phyloP scores from a whole-genome alignment of 1,284 basidiomycete genomes.

The Cystodermella granulosa region DNA sequence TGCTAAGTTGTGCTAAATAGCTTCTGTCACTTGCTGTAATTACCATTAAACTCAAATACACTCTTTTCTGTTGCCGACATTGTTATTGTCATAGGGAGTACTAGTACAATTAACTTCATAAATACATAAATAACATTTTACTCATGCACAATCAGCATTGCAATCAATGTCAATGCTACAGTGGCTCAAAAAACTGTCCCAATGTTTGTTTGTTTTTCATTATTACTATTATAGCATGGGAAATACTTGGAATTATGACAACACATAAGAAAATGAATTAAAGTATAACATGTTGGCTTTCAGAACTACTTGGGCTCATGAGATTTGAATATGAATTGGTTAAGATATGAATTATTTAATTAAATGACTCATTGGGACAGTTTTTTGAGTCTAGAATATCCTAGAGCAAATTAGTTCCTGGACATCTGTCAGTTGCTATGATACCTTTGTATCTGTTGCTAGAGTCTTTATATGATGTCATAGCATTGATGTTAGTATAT shows the following conservation, averaged over 20 bases:
- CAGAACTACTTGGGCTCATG: background rate
- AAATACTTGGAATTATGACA: background rate
- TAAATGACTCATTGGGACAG: slow-evolving; percentile 10
- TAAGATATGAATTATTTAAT: slow-evolving; percentile 3
- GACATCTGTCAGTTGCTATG: background rate
- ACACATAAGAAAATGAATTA: slow-evolving; percentile 3
- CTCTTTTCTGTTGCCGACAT: too few relatives aligned
- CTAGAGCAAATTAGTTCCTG: background rate
- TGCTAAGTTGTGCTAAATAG: too few relatives aligned
- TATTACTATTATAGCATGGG: slow-evolving; percentile 1
- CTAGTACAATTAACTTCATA: background rate
- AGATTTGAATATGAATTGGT: slow-evolving; percentile 5
- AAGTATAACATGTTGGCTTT: slow-evolving; percentile 6
- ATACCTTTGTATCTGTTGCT: background rate
- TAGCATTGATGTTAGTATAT: background rate
- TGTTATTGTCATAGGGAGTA: too few relatives aligned
- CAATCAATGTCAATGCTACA: too few relatives aligned
- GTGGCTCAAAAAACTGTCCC: slow-evolving; percentile 9
- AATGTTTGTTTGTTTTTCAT: slow-evolving; percentile 5
- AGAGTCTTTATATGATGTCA: too few relatives aligned
- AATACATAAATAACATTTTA: background rate
- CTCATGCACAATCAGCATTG: too few relatives aligned
- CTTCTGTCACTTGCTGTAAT: too few relatives aligned
- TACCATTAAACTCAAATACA: too few relatives aligned
- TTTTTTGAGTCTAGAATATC: slow-evolving; percentile 7